Base-by-base conservation (phyloP, 768 basidiomycete species). In the Fomitopsis pulvina region DNA sequence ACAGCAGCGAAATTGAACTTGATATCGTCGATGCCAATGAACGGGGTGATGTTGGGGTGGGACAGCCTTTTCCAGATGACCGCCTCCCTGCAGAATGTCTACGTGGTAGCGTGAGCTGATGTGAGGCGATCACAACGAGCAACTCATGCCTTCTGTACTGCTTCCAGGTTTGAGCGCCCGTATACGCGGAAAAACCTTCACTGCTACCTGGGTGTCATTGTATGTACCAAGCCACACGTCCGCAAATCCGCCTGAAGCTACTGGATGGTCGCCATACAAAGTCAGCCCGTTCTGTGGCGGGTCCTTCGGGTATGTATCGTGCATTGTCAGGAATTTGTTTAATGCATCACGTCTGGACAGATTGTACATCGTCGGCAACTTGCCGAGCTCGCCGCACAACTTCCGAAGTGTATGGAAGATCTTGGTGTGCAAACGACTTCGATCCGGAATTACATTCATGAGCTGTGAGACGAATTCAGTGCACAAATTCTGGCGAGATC, bases 151-250 rank as follows among this genome's bases (percentile, higher is more conserved):
- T 45, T 30, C 16, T 28, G 3, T 5, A 45, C 28, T 18, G 44
- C 28, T 10, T 29, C 1, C 5, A 21, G 22, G 10, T 47, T 16
- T 18, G 10, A 18, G 14, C 29, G 32, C 3, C 27, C 46, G 25
- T 26, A 39, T 12, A 47, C 30, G 26, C 51, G 45, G 11, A 2
- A 48, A 25, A n/a, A 14, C 37, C 24, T 52, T 52, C n/a, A 52
- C 24, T 34, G 44, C 44, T 5, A 52, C 51, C 12, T 25, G n/a
- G 9, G 14, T 7, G 12, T 41, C 41, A 20, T 30, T 21, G 37
- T 47, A 47, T 3, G 20, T 27, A 2, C 51, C 46, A 4, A 46
- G 30, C 51, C 51, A 52, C 8, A 52, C 28, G 42, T 52, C 51
- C 6, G 51, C 45, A 34, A 48, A 52, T 6, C 51, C 51, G 30